Evolutionary conservation across 2,329 filamentous ascomycete genomes (phyloP).

Genomic region (Metarhizium album): DNA sequence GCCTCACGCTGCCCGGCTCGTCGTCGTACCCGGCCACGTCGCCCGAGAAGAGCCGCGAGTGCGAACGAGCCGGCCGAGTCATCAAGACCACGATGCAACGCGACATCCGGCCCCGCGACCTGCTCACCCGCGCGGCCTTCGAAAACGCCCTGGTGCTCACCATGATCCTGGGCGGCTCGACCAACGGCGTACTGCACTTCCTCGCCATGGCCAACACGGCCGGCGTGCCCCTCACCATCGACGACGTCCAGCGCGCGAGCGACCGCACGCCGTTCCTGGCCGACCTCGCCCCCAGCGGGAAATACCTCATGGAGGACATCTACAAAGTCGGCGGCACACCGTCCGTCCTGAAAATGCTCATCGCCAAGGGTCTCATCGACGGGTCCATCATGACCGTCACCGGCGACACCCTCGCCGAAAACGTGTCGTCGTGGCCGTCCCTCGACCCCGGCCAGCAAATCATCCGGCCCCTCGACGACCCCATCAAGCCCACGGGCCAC

Average conservation of each 20-base stretch:
- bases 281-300: slow-evolving; percentile 72
- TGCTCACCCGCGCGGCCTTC: slow-evolving; percentile 70
- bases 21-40: slow-evolving; percentile 73
- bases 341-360: slow-evolving; percentile 73
- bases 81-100: slow-evolving; percentile 72
- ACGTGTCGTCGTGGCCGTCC: slow-evolving; percentile 65
- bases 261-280: slow-evolving; percentile 80
- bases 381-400: slow-evolving; percentile 73
- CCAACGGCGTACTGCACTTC: slow-evolving; percentile 81
- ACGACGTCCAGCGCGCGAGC: slow-evolving; percentile 73
- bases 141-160: slow-evolving; percentile 85
- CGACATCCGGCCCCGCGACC: slow-evolving; percentile 70
- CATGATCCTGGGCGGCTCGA: slow-evolving; percentile 84
- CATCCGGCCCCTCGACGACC: slow-evolving; percentile 66
- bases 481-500: slow-evolving; percentile 77
- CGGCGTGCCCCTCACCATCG: slow-evolving; percentile 63
- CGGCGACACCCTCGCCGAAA: slow-evolving; percentile 72
- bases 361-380: slow-evolving; percentile 65
- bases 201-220: slow-evolving; percentile 85
- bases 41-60: slow-evolving; percentile 79
- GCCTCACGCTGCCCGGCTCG: slow-evolving; percentile 72
- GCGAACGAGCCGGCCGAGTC: slow-evolving; percentile 66
- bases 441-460: slow-evolving; percentile 71
- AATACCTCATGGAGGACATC: slow-evolving; percentile 80
- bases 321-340: slow-evolving; percentile 80